These are phyloP conservation scores for Didymella glomerata DNA, from an alignment of 2,329 filamentous ascomycete species.

Conservation along the genomic window DNA sequence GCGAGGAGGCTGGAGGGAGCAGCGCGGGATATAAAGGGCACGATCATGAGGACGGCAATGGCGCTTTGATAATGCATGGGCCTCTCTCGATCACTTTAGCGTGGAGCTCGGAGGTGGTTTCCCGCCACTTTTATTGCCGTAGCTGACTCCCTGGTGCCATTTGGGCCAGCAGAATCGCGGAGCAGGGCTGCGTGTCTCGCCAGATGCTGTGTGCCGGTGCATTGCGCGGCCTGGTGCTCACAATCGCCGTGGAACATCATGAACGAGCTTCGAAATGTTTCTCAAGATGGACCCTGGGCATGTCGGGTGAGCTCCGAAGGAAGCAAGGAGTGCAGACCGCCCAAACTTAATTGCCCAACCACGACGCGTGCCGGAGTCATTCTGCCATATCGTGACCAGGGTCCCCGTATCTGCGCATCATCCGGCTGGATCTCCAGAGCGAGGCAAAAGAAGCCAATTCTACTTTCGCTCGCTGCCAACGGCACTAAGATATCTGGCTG, in stretches of 20 bases:
- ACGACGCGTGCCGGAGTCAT: background rate
- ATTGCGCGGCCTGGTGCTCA: slow-evolving; percentile 16
- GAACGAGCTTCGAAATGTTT: slow-evolving; percentile 15
- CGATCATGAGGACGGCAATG: slow-evolving; percentile 29
- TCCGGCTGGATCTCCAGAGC: slow-evolving; percentile 19
- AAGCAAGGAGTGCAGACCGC: slow-evolving; percentile 9
- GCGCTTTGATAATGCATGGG: slow-evolving; percentile 21
- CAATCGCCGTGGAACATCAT: slow-evolving; percentile 12
- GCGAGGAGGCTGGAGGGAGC: slow-evolving; percentile 25
- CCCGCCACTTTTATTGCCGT: slow-evolving; percentile 18
- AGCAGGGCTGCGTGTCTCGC: slow-evolving; percentile 23
- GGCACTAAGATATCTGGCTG: slow-evolving; percentile 27
- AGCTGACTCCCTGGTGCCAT: slow-evolving; percentile 16
- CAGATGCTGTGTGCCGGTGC: slow-evolving; percentile 23
- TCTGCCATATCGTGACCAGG: slow-evolving; percentile 20
- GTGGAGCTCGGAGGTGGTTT: slow-evolving; percentile 18
- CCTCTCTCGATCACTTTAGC: slow-evolving; percentile 24
- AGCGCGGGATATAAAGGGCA: slow-evolving; percentile 42
- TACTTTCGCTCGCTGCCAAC: slow-evolving; percentile 24
- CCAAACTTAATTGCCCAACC: slow-evolving; percentile 2
- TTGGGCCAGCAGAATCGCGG: slow-evolving; percentile 14
- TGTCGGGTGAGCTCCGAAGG: slow-evolving; percentile 21
- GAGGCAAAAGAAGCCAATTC: slow-evolving; percentile 22
- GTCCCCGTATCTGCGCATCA: slow-evolving; percentile 24
- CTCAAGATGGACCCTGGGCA: slow-evolving; percentile 7